Conservation (phyloP, 371 early-diverging fungal species). For the Actinomortierella wolfii region DNA sequence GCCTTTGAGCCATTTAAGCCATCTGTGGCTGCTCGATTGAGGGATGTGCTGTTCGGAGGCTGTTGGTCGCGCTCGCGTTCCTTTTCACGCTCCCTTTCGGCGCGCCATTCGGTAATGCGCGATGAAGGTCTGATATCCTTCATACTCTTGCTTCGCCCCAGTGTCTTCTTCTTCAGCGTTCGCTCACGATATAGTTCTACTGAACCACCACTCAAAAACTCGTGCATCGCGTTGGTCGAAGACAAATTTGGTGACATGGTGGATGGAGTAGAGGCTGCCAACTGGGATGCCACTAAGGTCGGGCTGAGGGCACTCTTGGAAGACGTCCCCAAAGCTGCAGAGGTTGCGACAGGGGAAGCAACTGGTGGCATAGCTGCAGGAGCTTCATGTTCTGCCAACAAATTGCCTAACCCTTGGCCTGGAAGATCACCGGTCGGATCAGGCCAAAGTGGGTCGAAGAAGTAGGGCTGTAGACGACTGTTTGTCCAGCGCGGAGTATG, state of each 20-base stretch:
- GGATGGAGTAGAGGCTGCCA: conserved; percentile 10
- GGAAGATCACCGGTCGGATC: conserved; percentile 43
- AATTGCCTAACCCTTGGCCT: background rate
- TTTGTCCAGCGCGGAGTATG: conserved; percentile 45
- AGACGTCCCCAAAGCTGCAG: background rate
- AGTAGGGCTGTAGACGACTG: conserved; percentile 43
- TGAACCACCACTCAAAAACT: conserved; percentile 35
- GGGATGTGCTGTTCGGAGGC: background rate
- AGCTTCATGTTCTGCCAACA: background rate
- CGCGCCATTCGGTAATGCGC: conserved; percentile 31
- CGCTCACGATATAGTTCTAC: conserved; percentile 41
- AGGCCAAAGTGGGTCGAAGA: conserved; percentile 25
- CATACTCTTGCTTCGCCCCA: conserved; percentile 40
- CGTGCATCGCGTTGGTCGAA: conserved; percentile 28
- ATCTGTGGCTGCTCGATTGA: conserved; percentile 9
- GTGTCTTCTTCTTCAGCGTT: conserved; percentile 42
- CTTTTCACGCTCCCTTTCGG: conserved; percentile 34
- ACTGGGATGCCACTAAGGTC: conserved; percentile 12
- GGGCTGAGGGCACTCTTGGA: background rate
- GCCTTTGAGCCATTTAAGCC: background rate
- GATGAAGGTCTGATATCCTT: conserved; percentile 33
- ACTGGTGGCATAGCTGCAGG: background rate
- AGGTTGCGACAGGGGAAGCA: background rate
- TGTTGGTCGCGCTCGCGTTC: background rate
- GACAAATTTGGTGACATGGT: background rate